phyloP scores from a whole-genome alignment of 2,329 filamentous ascomycete species.

The Stemphylium beticola region DNA sequence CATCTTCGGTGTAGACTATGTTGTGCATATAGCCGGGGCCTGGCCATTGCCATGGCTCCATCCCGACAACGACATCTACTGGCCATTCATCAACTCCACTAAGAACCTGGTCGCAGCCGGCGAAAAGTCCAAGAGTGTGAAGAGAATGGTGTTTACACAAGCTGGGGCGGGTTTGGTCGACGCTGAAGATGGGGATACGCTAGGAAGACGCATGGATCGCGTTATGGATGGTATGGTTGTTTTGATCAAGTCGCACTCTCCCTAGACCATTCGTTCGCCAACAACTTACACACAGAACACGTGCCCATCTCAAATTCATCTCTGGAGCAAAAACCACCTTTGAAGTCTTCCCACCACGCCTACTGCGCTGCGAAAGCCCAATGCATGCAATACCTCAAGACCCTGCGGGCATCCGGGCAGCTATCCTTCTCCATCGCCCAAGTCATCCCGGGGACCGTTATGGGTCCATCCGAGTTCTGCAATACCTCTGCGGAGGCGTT shows the following conservation, averaged over 20 bases:
- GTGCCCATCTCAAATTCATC: constrained; percentile 29
- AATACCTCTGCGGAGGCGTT: constrained; percentile 23
- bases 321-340: constrained; percentile 33
- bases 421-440: constrained; percentile 39
- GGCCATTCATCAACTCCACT: constrained; percentile 42
- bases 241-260: background rate
- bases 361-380: constrained; percentile 45
- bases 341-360: constrained; percentile 40
- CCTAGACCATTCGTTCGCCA: background rate
- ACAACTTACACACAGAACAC: constrained; percentile 19
- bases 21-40: constrained; percentile 43
- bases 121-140: constrained; percentile 30
- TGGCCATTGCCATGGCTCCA: constrained; percentile 42
- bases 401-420: background rate
- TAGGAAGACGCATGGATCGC: constrained; percentile 36
- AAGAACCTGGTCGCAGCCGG: constrained; percentile 38
- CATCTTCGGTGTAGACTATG: constrained; percentile 29
- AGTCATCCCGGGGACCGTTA: constrained; percentile 44
- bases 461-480: constrained; percentile 41
- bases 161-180: constrained; percentile 42
- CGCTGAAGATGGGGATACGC: constrained; percentile 40
- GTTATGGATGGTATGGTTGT: constrained; percentile 27
- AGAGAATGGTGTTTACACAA: constrained; percentile 42
- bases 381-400: constrained; percentile 40
- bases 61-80: constrained; percentile 43